Conservation (phyloP, 495 filamentous ascomycete genomes). For the Penicillium goetzii region DNA sequence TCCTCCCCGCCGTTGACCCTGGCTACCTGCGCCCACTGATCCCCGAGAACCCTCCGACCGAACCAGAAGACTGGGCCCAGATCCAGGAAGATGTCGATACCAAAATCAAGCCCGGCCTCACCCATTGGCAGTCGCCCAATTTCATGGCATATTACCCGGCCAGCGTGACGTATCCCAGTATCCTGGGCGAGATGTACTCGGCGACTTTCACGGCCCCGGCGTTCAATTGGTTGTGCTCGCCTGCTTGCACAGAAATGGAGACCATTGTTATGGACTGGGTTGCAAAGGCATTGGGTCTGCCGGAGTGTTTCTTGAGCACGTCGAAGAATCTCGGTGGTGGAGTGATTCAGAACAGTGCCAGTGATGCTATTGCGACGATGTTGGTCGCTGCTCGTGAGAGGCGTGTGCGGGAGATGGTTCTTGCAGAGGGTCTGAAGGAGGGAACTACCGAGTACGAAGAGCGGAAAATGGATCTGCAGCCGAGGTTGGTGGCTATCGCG, state of each 20-base stretch:
- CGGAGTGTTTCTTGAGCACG: conserved; percentile 74
- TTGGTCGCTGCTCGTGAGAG: conserved; percentile 90
- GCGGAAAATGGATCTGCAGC: conserved; percentile 64
- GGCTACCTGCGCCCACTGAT: conserved; percentile 86
- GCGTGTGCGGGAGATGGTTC: conserved; percentile 59
- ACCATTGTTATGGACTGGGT: conserved; percentile 95
- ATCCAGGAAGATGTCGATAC: conserved; percentile 86
- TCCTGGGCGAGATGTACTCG: conserved; percentile 92
- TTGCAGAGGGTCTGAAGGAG: conserved; percentile 54
- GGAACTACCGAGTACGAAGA: conserved; percentile 52
- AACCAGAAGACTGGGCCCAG: conserved; percentile 74
- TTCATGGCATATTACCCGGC: conserved; percentile 98
- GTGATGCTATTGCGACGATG: conserved; percentile 83
- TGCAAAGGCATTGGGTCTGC: conserved; percentile 71
- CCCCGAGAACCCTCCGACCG: conserved; percentile 69
- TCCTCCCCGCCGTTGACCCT: conserved; percentile 77
- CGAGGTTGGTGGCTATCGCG: conserved; percentile 77
- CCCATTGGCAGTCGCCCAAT: conserved; percentile 94
- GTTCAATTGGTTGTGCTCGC: conserved; percentile 97
- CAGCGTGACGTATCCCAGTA: conserved; percentile 77
- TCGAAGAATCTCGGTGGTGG: conserved; percentile 77
- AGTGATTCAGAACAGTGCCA: conserved; percentile 93
- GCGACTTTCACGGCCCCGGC: conserved; percentile 85
- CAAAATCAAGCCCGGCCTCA: conserved; percentile 92
- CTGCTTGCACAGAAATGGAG: conserved; percentile 94